phyloP scores from a whole-genome alignment of 257 asterid genomes.

The Solanum sejunctum region DNA sequence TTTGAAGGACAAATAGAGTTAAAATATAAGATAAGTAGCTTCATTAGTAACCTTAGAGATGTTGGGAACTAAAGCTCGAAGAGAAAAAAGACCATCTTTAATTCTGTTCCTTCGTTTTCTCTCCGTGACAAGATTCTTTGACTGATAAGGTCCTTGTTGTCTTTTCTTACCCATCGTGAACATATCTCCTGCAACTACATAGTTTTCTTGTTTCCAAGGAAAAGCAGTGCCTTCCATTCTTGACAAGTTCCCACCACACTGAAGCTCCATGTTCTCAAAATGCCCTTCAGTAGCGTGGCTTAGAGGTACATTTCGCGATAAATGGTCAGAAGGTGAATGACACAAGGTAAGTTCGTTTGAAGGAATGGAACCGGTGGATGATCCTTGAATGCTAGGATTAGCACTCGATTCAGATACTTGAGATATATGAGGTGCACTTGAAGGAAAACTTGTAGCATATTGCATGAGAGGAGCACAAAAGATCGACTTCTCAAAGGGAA shows the following conservation, averaged over 20 bases:
- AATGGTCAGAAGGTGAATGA: slow-evolving; percentile 7
- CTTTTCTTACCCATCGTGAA: slow-evolving; percentile 10
- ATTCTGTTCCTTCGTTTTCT: slow-evolving; percentile 74
- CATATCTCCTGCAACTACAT: slow-evolving; percentile 1
- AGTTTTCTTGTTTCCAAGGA: background rate
- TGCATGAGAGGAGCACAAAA: slow-evolving; percentile 14
- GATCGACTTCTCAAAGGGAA: slow-evolving; percentile 3
- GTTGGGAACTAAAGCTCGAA: slow-evolving; percentile 75
- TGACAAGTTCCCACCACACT: slow-evolving; percentile 6
- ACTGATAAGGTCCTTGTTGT: slow-evolving; percentile 34
- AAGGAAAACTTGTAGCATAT: background rate
- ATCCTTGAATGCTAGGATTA: slow-evolving; percentile 47
- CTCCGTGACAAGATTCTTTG: slow-evolving; percentile 82
- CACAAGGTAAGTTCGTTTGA: slow-evolving; percentile 22
- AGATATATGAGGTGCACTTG: slow-evolving; percentile 1
- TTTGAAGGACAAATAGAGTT: background rate
- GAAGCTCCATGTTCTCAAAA: slow-evolving; percentile 9
- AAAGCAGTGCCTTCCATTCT: slow-evolving; percentile 7
- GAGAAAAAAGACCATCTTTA: slow-evolving; percentile 47
- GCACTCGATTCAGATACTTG: slow-evolving; percentile 14
- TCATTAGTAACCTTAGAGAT: slow-evolving; percentile 52
- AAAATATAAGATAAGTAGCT: background rate
- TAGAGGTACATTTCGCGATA: slow-evolving; percentile 8
- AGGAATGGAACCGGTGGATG: slow-evolving; percentile 45
- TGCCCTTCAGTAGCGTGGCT: slow-evolving; percentile 17